Conservation (phyloP, 2,329 filamentous ascomycete genomes). For the Apiospora kogelbergensis region DNA sequence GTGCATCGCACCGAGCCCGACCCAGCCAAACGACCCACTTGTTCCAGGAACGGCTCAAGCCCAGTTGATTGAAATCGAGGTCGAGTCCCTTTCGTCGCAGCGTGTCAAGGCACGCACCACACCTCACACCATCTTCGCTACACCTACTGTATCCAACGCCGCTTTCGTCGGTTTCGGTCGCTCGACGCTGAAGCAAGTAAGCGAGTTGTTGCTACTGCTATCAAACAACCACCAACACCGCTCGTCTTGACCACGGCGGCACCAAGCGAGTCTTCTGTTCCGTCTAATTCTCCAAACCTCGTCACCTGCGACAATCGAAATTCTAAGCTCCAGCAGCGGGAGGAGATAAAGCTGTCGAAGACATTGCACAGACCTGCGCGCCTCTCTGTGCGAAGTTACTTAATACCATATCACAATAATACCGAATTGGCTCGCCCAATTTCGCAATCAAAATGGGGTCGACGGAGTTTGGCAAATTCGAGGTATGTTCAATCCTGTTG, state of each 20-base stretch:
- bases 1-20: background rate
- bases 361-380: constrained; percentile 7
- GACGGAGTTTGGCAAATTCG: constrained; percentile 61
- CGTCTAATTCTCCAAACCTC: background rate
- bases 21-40: background rate
- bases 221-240: background rate
- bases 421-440: background rate
- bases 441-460: constrained; percentile 50
- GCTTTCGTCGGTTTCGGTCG: background rate
- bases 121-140: constrained; percentile 2
- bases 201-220: background rate
- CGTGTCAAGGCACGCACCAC: background rate
- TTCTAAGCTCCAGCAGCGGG: background rate
- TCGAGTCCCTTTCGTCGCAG: background rate
- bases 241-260: background rate
- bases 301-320: constrained; percentile 3
- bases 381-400: constrained; percentile 5
- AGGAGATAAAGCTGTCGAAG: background rate
- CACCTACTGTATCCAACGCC: background rate
- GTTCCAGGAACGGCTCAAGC: background rate
- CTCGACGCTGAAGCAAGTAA: background rate
- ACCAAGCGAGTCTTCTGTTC: background rate
- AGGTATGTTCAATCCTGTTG: constrained; percentile 40
- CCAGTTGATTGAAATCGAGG: background rate
- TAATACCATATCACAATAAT: background rate